Evolutionary conservation across 352 stramenopile species (phyloP).

Genomic region (Pythium angustatum): DNA sequence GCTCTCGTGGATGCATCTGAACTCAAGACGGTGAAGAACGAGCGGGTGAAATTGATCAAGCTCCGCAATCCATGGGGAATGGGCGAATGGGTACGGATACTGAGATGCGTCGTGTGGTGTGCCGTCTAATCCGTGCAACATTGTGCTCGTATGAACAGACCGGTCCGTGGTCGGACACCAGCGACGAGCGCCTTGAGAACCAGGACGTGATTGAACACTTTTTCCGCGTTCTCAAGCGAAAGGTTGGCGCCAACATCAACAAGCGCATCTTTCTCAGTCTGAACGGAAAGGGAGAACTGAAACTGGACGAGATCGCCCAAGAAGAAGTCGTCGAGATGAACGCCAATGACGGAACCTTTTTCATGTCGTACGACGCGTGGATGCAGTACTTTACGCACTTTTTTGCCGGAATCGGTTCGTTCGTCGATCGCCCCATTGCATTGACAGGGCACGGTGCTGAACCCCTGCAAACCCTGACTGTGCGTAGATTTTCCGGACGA

Average conservation of each 20-base stretch:
- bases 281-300: conserved; percentile 50
- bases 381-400: conserved; percentile 90
- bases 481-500: conserved; percentile 83
- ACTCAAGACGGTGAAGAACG: conserved; percentile 60
- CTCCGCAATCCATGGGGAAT: conserved; percentile 91
- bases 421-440: background rate
- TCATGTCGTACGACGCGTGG: conserved; percentile 91
- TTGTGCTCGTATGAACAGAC: conserved; percentile 35
- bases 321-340: conserved; percentile 84
- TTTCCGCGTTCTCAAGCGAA: conserved; percentile 72
- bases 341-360: conserved; percentile 89
- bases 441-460: no score
- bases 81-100: conserved; percentile 81
- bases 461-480: no score
- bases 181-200: conserved; percentile 72
- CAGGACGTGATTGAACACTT: conserved; percentile 76
- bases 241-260: conserved; percentile 61
- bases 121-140: background rate
- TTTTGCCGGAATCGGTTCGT: conserved; percentile 85
- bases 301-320: conserved; percentile 61
- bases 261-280: conserved; percentile 67
- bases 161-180: conserved; percentile 84
- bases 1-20: conserved; percentile 75
- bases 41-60: conserved; percentile 68
- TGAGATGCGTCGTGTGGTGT: background rate